Base-by-base conservation (phyloP, 2,329 filamentous ascomycete genomes). In the Aspergillus cejpii region DNA sequence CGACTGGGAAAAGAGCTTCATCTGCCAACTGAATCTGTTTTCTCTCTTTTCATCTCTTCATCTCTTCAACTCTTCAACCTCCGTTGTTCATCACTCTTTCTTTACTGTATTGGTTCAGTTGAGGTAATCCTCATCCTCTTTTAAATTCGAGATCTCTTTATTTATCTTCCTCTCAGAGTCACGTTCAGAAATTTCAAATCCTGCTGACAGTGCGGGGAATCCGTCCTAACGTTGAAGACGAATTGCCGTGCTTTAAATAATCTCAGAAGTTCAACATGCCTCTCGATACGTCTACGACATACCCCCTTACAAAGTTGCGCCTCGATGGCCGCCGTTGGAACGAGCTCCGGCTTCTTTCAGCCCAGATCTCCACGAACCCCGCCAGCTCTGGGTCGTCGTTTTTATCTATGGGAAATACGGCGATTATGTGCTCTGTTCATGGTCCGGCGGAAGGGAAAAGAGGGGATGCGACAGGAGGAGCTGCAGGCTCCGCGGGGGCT, bases 321-420 rank as follows among this genome's bases (percentile, higher is more conserved):
- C 82, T 87, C 54, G 91, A 85, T 62, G 85, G 86, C 49, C 83
- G 92, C 49, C 83, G 92, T 58, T 98, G 92, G 92, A 97, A 98
- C 72, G 92, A 98, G 68, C 80, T 98, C 29, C 88, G 92, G 21
- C 83, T 87, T 6, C 78, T 95, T 40, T 82, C 88, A 62, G 91
- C 86, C 38, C 87, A 94, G 69, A 89, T 98, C 62, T 86, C 85
- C 50, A 96, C 89, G 1, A 92, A 96, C 68, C 84, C 90, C 49
- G 85, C 90, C 39, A 89, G 90, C 44, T 92, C 97, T 58, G 92
- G 92, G 27, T 94, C 87, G 36, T 87, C 85, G 50, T 95, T 95
- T 69, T 81, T 97, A 47, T 88, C 95, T 65, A 94, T 94, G 84
- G 92, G 92, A 58, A 94, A 97, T 70, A 98, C 92, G 17, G 92